phyloP scores from a whole-genome alignment of 2,329 filamentous ascomycete genomes.

The Teratosphaeria pseudoeucalypti region DNA sequence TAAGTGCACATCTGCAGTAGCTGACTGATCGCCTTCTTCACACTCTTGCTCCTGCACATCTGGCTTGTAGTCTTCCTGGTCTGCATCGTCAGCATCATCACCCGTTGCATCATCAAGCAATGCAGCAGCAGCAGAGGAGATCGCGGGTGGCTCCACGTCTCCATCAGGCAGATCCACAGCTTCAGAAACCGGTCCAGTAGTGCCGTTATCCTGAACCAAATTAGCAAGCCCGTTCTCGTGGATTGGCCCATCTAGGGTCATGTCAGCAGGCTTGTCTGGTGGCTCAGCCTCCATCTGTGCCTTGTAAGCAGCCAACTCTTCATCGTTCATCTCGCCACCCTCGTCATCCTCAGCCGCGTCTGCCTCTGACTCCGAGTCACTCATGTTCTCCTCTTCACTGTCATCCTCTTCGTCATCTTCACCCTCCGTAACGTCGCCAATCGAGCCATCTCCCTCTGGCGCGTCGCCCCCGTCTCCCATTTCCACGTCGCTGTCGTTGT shows the following conservation, averaged over 20 bases:
- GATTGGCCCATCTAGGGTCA: constrained; percentile 22
- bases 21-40: constrained; percentile 1
- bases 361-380: constrained; percentile 56
- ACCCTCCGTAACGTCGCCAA: constrained; percentile 1
- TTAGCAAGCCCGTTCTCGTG: neutral
- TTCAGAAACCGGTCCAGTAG: neutral
- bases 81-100: constrained; percentile 8
- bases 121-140: neutral
- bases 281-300: constrained; percentile 19
- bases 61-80: neutral
- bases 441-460: constrained; percentile 5
- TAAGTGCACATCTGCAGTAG: neutral
- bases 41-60: neutral
- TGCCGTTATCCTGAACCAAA: constrained; percentile 6
- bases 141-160: neutral
- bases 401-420: constrained; percentile 21
- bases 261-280: constrained; percentile 20
- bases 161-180: neutral
- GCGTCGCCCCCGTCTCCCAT: constrained; percentile 23
- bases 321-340: constrained; percentile 47
- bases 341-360: constrained; percentile 37
- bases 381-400: constrained; percentile 38
- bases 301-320: constrained; percentile 21
- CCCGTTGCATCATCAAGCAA: constrained; percentile 3
- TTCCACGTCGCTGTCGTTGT: constrained; percentile 24